Conservation (phyloP, 83 land plant species). For the Thuja plicata region DNA sequence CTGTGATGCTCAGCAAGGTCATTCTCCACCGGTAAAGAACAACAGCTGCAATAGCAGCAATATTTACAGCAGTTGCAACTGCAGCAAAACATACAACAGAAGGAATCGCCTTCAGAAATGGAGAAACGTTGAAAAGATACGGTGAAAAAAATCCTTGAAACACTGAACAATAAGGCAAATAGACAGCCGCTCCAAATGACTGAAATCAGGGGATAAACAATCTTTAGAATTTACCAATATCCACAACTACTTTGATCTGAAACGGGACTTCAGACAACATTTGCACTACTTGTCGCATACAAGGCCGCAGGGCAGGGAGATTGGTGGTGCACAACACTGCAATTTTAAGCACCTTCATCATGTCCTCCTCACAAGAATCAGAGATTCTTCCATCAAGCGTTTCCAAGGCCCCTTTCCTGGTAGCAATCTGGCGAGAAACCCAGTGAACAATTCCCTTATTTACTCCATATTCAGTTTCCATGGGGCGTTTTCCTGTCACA, state of each 20-base stretch:
- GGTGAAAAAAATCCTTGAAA: too few species aligned
- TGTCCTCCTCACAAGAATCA: constrained; percentile 41
- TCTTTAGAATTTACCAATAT: neutral
- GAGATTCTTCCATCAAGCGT: constrained; percentile 44
- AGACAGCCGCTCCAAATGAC: too few species aligned
- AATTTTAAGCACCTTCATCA: constrained; percentile 48
- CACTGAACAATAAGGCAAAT: too few species aligned
- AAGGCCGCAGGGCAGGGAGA: constrained; percentile 41
- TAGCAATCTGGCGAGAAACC: constrained; percentile 47
- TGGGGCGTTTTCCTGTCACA: constrained; percentile 59
- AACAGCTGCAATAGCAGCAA: too few species aligned
- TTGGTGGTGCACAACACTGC: constrained; percentile 51
- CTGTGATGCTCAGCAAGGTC: too few species aligned
- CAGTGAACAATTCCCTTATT: constrained; percentile 52
- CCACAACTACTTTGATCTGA: neutral
- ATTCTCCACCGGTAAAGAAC: too few species aligned
- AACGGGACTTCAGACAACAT: constrained; percentile 30
- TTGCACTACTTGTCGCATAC: constrained; percentile 66
- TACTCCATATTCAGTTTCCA: constrained; percentile 57
- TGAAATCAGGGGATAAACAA: too few species aligned
- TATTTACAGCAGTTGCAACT: too few species aligned
- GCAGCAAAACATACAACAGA: too few species aligned
- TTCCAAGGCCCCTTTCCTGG: constrained; percentile 42
- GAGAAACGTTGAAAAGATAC: too few species aligned
- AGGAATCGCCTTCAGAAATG: too few species aligned